Evolutionary conservation across 2,329 filamentous ascomycete genomes (phyloP), one percentile per base, ranked within the genome.

Genomic region (Magnaporthiopsis incrustans): DNA sequence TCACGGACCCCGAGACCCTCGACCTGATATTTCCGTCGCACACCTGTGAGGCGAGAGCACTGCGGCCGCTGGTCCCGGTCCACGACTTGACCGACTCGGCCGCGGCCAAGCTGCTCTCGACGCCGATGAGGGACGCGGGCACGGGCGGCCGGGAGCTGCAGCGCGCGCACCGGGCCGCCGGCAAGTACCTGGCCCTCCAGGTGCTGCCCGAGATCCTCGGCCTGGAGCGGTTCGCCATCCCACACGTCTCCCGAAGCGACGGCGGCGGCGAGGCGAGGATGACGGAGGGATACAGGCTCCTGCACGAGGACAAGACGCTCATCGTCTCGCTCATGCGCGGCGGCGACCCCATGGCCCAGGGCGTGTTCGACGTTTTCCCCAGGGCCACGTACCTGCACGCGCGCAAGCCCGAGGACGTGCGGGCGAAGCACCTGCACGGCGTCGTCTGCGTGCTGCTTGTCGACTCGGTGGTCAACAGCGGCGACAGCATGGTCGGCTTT

Each of bases 301-400:
- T 58, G 0, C 32, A 80, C 63, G 84, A 88, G 69, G 10, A 73
- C 1, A 63, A 74, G 11, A 88, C 83, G 0, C 65, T 77, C 1
- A 86, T 89, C 60, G 73, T 88, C 0, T 77, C 85, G 0, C 66
- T 88, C n/a, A 88, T 89, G 85, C 82, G 84, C 11, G 84, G 82
- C 2, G 85, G 85, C 11, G 84, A 87, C 66, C 77, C 85, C 0
- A 85, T 89, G 81, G 86, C 86, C 0, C 71, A 80, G 1, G 85
- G 85, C 0, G 75, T 89, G 59, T 83, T 72, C 67, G 77, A 84
- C 0, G 81, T 75, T 0, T 80, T 89, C 6, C 81, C 81, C 0
- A 65, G 64, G 0, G 82, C 84, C 4, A 78, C 75, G 69, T 85
- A 86, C 63, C 60, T 85, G 0, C 83, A 86, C 63, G 76, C 76